Evolutionary conservation across 108 stramenopile genomes (phyloP).

Genomic region (Conticribra weissflogii): DNA sequence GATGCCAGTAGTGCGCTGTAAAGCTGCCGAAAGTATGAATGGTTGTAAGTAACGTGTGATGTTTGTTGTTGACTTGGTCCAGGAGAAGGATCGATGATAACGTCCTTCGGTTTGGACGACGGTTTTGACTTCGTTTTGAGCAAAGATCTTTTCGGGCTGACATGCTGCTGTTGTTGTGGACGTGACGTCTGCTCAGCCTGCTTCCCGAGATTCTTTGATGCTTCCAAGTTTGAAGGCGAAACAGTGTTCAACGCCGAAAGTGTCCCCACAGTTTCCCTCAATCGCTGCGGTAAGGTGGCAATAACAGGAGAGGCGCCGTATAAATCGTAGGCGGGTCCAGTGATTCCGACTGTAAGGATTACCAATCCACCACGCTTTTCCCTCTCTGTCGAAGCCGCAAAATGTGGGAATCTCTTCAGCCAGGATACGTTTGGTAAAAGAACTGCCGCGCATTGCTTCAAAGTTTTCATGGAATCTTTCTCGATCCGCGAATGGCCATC

Average conservation of each 20-base stretch:
- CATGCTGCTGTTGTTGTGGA: constrained; percentile 7
- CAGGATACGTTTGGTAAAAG: constrained; percentile 4
- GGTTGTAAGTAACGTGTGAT: no score
- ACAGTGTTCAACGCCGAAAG: constrained; percentile 32
- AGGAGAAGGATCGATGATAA: no score
- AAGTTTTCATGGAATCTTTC: constrained; percentile 3
- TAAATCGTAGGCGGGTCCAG: constrained; percentile 44
- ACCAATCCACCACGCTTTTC: constrained; percentile 17
- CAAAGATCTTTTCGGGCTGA: constrained; percentile 1
- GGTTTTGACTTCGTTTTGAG: no score
- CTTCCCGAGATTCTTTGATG: background rate
- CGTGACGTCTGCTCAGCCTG: background rate
- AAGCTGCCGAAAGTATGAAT: constrained; percentile 38
- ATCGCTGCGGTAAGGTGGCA: constrained; percentile 22
- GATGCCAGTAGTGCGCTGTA: constrained; percentile 44
- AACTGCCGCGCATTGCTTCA: constrained; percentile 16
- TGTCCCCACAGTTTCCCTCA: constrained; percentile 21
- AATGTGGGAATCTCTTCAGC: no score
- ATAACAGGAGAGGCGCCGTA: constrained; percentile 33
- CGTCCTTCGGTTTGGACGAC: no score
- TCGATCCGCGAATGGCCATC: constrained; percentile 6
- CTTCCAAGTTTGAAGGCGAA: no score
- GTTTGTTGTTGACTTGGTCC: no score
- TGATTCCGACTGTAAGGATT: constrained; percentile 32
- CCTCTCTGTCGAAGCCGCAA: background rate